Evolutionary conservation across 164 flowering plant species (phyloP).

Genomic region (Magnolia officinalis): DNA sequence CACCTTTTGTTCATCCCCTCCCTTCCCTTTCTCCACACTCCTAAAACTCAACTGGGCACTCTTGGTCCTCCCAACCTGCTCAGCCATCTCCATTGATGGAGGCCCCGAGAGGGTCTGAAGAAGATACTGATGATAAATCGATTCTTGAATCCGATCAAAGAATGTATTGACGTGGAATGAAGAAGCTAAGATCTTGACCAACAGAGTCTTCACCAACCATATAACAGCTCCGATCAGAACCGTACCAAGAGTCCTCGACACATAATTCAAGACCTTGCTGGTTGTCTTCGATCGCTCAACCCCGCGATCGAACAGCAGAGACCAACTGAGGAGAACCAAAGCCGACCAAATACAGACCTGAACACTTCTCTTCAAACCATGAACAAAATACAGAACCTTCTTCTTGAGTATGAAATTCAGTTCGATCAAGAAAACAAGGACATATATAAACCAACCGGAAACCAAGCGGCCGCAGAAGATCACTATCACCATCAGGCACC

Average conservation of each 20-base stretch:
- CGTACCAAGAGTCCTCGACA: slow-evolving; percentile 50
- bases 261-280: slow-evolving; percentile 32
- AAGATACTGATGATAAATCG: slow-evolving; percentile 71
- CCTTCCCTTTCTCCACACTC: slow-evolving; percentile 29
- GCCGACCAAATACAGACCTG: slow-evolving; percentile 60
- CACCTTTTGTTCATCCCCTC: slow-evolving; percentile 39
- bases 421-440: slow-evolving; percentile 65
- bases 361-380: slow-evolving; percentile 60
- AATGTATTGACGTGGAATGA: slow-evolving; percentile 63
- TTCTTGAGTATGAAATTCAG: slow-evolving; percentile 58
- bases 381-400: slow-evolving; percentile 74
- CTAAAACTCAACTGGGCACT: slow-evolving; percentile 51
- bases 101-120: slow-evolving; percentile 69
- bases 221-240: slow-evolving; percentile 52
- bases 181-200: slow-evolving; percentile 63
- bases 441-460: slow-evolving; percentile 51
- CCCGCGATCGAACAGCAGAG: slow-evolving; percentile 48
- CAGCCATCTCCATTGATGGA: slow-evolving; percentile 53
- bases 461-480: slow-evolving; percentile 63
- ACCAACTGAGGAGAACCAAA: slow-evolving; percentile 68
- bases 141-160: slow-evolving; percentile 86
- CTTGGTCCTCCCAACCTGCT: slow-evolving; percentile 19
- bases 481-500: slow-evolving; percentile 63
- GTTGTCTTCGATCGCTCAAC: slow-evolving; percentile 34
- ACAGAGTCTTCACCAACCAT: slow-evolving; percentile 68